Evolutionary conservation across 768 basidiomycete genomes (phyloP), one percentile per base, ranked within the genome.

Genomic region (Clathrus columnatus): DNA sequence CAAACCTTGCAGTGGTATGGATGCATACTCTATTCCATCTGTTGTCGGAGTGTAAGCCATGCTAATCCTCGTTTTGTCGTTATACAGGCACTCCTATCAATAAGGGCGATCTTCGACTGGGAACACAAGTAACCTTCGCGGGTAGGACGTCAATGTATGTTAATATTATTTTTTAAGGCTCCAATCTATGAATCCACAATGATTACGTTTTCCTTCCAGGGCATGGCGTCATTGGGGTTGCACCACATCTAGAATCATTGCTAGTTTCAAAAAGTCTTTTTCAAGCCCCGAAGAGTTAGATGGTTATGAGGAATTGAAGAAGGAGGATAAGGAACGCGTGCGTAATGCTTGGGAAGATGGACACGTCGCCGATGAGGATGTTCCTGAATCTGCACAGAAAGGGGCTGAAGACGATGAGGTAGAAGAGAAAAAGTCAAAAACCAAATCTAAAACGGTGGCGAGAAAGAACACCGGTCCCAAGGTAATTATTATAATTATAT

Each of bases 181-280:
- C 5, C 16, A 27, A 47, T 36, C 26, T 29, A 46, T 32, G 16
- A 11, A 26, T 27, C 5, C 8, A 1, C 32, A 54, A 2, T 14
- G 29, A 20, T n/a, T 48, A 18, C n/a, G 42, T 28, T 23, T 60
- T 41, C 47, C 29, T n/a, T 50, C 24, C 47, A 90, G 87, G 64
- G 67, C 75, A 29, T 95, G 89, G 89, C 82, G 90, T 59, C 92
- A 95, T 64, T 95, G 91, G 91, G 91, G 91, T 18, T 94, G 92
- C 65, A 76, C 79, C 6, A 91, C 91, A 0, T 44, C 74, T 18
- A 81, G 77, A 63, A 80, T 92, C 48, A 62, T 95, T 28, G 65
- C 64, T 20, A 93, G 91, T 65, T 73, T 88, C 68, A 87, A 91
- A 70, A 73, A 73, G 11, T 68, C 72, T 2, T 77, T 86, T 59